Evolutionary conservation across 495 filamentous ascomycete genomes (phyloP).

Genomic region (Penicillium lagena): DNA sequence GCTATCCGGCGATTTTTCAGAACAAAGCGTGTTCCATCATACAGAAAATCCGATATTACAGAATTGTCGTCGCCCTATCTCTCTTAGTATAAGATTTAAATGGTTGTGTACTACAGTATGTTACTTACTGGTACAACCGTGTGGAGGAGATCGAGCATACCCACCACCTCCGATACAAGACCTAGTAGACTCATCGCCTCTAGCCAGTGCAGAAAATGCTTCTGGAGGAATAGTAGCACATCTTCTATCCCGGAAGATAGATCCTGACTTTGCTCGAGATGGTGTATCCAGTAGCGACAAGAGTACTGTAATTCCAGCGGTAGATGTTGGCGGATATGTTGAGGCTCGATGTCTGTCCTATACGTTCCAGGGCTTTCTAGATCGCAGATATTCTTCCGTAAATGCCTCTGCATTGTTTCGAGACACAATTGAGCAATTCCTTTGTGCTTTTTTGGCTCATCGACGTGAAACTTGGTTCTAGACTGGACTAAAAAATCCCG

Average conservation of each 20-base stretch:
- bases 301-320: conserved; percentile 29
- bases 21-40: conserved; percentile 17
- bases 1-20: conserved; percentile 18
- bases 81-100: not conserved
- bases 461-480: not conserved
- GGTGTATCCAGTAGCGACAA: conserved; percentile 42
- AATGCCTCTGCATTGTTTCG: conserved; percentile 15
- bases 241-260: too few species aligned
- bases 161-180: not conserved
- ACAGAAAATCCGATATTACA: not conserved
- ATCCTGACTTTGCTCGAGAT: too few species aligned
- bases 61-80: conserved; percentile 7
- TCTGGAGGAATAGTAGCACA: conserved; percentile 27
- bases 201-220: conserved; percentile 41
- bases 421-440: not conserved
- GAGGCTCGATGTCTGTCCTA: conserved; percentile 16
- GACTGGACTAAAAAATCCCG: not conserved
- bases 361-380: conserved; percentile 14
- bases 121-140: not conserved
- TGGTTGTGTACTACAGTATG: not conserved
- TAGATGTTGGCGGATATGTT: conserved; percentile 15
- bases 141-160: not conserved
- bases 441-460: not conserved
- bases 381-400: conserved; percentile 33
- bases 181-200: conserved; percentile 36